Percentiles rank a stretch among this genome's conserved stretches.
Conservation (phyloP, 2,329 filamentous ascomycete species). For the Colletotrichum navitas region DNA sequence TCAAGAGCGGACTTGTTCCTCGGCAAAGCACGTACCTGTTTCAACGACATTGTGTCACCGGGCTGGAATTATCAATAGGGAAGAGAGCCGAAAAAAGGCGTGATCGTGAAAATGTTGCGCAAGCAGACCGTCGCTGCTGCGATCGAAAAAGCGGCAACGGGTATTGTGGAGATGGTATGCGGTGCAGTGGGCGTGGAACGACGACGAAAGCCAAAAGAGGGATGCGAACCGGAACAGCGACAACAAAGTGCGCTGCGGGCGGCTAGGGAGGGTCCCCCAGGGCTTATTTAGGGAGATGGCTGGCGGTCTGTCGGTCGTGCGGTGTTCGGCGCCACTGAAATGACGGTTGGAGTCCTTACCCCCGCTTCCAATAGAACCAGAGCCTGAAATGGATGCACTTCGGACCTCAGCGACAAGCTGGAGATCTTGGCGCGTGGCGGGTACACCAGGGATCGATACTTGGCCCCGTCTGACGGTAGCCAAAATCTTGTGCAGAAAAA, state of each 20-base stretch:
- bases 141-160: slow-evolving; percentile 13
- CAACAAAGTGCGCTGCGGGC: slow-evolving; percentile 28
- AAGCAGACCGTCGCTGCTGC: slow-evolving; percentile 37
- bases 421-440: slow-evolving; percentile 42
- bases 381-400: slow-evolving; percentile 23
- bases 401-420: slow-evolving; percentile 38
- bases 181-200: background rate
- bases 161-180: slow-evolving; percentile 31
- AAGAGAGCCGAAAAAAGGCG: background rate
- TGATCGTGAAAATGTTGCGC: slow-evolving; percentile 2
- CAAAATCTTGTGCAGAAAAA: slow-evolving; percentile 41
- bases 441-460: slow-evolving; percentile 40
- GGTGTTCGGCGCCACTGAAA: slow-evolving; percentile 42
- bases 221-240: slow-evolving; percentile 23
- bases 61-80: slow-evolving; percentile 4
- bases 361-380: slow-evolving; percentile 39
- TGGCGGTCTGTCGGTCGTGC: slow-evolving; percentile 40
- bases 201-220: slow-evolving; percentile 36
- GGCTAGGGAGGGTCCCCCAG: slow-evolving; percentile 42
- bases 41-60: slow-evolving; percentile 66
- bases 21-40: slow-evolving; percentile 62
- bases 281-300: slow-evolving; percentile 43
- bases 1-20: background rate
- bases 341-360: slow-evolving; percentile 43
- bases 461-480: slow-evolving; percentile 34